These are phyloP conservation scores for Neurospora sp. DNA, from an alignment of 495 filamentous ascomycete species.

Conservation along the genomic window DNA sequence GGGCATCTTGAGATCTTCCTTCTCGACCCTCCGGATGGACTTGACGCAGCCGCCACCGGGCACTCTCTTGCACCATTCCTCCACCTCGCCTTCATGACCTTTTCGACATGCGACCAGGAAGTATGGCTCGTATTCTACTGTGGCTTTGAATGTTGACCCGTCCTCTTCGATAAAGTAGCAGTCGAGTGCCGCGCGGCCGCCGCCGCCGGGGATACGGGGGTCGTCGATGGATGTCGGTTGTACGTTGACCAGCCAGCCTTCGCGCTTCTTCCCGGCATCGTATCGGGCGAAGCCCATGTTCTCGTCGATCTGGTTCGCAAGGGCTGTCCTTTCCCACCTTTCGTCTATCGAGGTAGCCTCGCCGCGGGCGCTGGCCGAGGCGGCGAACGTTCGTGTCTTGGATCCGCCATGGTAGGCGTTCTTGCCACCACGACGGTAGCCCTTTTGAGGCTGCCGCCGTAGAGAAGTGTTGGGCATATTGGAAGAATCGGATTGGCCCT, in stretches of 20 bases:
- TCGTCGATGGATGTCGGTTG: constrained; percentile 83
- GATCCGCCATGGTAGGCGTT: constrained; percentile 42
- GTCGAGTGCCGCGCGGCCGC: constrained; percentile 80
- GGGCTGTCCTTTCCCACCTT: constrained; percentile 70
- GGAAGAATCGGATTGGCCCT: not conserved
- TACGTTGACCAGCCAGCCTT: constrained; percentile 94
- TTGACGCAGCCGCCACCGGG: constrained; percentile 80
- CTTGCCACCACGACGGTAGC: constrained; percentile 44
- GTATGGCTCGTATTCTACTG: constrained; percentile 92
- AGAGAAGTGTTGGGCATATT: constrained; percentile 40
- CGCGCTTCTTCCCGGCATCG: constrained; percentile 74
- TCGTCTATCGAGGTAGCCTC: constrained; percentile 82
- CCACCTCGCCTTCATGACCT: constrained; percentile 81
- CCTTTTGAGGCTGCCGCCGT: constrained; percentile 35
- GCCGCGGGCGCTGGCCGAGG: constrained; percentile 57
- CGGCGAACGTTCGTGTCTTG: constrained; percentile 61
- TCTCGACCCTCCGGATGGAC: constrained; percentile 63
- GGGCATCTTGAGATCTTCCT: constrained; percentile 91
- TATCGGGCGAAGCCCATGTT: constrained; percentile 86
- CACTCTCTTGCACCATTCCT: constrained; percentile 84
- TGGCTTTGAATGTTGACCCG: constrained; percentile 90
- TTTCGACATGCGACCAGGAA: constrained; percentile 86
- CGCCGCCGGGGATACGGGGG: constrained; percentile 61
- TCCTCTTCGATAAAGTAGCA: constrained; percentile 96
- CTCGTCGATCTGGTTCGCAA: constrained; percentile 90